phyloP scores from a whole-genome alignment of 1,139 yeast genomes.

The Eremothecium cymbalariae region DNA sequence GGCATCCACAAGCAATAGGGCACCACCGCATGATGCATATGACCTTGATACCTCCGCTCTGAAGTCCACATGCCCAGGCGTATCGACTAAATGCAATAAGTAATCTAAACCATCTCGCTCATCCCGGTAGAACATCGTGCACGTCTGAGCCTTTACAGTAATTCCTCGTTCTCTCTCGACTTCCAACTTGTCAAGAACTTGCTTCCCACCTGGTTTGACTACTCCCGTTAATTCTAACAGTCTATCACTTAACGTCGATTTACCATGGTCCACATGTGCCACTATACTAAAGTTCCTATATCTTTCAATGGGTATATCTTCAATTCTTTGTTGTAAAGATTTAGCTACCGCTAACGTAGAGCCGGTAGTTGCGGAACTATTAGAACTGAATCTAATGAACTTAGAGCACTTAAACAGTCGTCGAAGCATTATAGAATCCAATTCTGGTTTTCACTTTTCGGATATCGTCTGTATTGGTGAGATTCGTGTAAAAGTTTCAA shows the following conservation, averaged over 20 bases:
- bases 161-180: conserved; percentile 95
- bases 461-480: no score
- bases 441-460: no score
- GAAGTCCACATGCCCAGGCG: conserved; percentile 98
- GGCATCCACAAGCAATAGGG: conserved; percentile 83
- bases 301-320: conserved; percentile 67
- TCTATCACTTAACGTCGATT: conserved; percentile 84
- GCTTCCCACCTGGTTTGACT: conserved; percentile 67
- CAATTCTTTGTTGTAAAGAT: conserved; percentile 44
- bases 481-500: no score
- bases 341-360: conserved; percentile 9
- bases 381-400: no score
- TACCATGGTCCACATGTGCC: conserved; percentile 97
- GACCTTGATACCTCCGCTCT: conserved; percentile 89
- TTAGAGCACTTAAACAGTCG: no score
- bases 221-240: conserved; percentile 84
- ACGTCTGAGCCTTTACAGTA: conserved; percentile 94
- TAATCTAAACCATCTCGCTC: conserved; percentile 54
- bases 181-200: conserved; percentile 84
- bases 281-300: conserved; percentile 89
- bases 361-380: conserved; percentile 2
- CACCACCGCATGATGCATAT: conserved; percentile 95
- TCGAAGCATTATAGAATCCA: no score
- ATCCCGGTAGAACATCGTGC: conserved; percentile 79
- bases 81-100: conserved; percentile 81